Base-by-base conservation (phyloP, 148 eudicot species). In the Salicornia ramosissima region DNA sequence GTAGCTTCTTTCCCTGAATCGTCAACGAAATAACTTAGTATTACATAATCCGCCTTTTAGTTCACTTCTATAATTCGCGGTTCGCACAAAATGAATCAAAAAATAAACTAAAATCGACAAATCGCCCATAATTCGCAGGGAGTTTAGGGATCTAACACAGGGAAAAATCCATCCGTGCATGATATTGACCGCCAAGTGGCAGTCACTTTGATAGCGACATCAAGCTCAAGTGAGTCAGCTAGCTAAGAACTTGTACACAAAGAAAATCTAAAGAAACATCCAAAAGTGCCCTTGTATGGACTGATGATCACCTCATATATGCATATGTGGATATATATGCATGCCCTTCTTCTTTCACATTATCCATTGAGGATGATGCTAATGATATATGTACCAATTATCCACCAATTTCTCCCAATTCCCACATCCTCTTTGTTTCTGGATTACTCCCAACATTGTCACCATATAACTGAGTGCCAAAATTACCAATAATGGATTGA, bases 341-440 rank as follows among this genome's bases (percentile, higher is more conserved):
- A 36, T 25, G 31, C 62, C 60, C 18, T 52, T 40, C 28, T 71
- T n/a, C 40, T 55, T 51, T 28, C 50, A 52, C 46, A 1, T 53
- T 64, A 72, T 72, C 68, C 52, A 64, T 56, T 16, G 53, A 72
- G 61, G 75, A 72, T 72, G 64, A 64, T 64, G 69, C 53, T 71
- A 36, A 49, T 36, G 49, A 33, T 71, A 50, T 61, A 24, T n/a
- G n/a, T 50, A 49, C 46, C 43, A 61, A 15, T 64, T 31, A 53
- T 59, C 63, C 69, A 40, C 63, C 11, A 19, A 31, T 52, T 72
- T 64, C 46, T 64, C 53, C 39, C 40, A 49, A 72, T 58, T 64
- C 28, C 58, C 59, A n/a, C n/a, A 49, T 26, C 69, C 30, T 72
- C 67, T 51, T n/a, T 40, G 53, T 72, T 63, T 63, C 54, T 43